These are phyloP conservation scores for Ganoderma lucidum DNA, from an alignment of 1,284 basidiomycete species.

Conservation along the genomic window DNA sequence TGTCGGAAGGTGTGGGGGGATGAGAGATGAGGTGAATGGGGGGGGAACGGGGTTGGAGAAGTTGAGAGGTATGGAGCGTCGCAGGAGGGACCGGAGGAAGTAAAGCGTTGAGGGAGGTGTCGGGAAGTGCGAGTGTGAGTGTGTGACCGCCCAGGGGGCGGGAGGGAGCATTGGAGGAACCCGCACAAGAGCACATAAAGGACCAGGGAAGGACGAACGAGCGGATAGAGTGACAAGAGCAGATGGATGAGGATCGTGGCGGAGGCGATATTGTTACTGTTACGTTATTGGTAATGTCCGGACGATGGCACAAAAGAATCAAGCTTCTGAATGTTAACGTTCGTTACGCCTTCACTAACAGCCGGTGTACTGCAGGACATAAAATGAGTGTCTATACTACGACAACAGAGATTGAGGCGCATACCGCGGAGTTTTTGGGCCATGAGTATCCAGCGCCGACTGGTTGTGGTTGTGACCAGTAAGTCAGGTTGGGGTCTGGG, in stretches of 20 bases:
- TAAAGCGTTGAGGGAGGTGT: background rate
- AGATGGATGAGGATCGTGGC: constrained; percentile 21
- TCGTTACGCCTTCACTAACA: constrained; percentile 27
- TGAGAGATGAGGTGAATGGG: background rate
- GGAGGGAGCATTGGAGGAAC: constrained; percentile 3
- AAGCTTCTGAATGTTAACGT: constrained; percentile 16
- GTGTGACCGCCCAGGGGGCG: constrained; percentile 1
- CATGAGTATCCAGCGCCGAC: constrained; percentile 41
- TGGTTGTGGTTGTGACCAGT: constrained; percentile 36
- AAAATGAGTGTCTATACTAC: background rate
- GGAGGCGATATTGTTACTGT: constrained; percentile 32
- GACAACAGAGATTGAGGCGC: background rate
- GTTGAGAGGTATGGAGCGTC: background rate
- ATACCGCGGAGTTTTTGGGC: constrained; percentile 42
- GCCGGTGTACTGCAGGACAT: constrained; percentile 16
- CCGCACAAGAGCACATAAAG: constrained; percentile 1
- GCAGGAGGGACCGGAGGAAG: background rate
- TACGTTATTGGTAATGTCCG: constrained; percentile 30
- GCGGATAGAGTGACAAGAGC: constrained; percentile 24
- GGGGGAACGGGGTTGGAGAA: constrained; percentile 3
- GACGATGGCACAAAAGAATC: constrained; percentile 21
- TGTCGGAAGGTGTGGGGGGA: constrained; percentile 5
- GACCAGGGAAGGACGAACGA: constrained; percentile 16
- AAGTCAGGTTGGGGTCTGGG: constrained; percentile 40
- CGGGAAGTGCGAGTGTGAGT: background rate